A percentile compares a stretch with the other conserved stretches of the same genome.
Evolutionary conservation across 768 basidiomycete species (phyloP).

Genomic region (Pleurotus tuber-regium): DNA sequence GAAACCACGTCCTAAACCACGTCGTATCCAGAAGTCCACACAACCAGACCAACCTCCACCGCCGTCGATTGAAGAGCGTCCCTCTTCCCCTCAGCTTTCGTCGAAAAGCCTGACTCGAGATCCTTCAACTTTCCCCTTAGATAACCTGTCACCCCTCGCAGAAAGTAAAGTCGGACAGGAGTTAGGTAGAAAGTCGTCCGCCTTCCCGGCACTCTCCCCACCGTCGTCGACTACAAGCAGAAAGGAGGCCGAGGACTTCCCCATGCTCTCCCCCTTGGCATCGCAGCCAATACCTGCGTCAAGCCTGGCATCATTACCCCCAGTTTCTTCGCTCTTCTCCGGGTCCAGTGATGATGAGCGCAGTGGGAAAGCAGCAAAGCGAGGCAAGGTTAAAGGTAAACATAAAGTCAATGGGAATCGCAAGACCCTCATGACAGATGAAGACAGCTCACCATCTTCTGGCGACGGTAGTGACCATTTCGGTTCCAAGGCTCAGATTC

Average conservation of each 20-base stretch:
- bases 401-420: background rate
- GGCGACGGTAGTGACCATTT: background rate
- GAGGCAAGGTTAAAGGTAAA: background rate
- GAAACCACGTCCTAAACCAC: background rate
- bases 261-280: conserved; percentile 16
- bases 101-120: background rate
- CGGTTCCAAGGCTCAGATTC: conserved; percentile 11
- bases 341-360: background rate
- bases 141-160: background rate
- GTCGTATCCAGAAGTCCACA: background rate
- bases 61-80: background rate
- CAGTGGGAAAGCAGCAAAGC: background rate
- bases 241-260: conserved; percentile 15
- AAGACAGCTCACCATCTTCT: conserved; percentile 3
- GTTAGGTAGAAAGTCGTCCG: conserved; percentile 3
- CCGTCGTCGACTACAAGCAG: conserved; percentile 5
- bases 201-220: conserved; percentile 9
- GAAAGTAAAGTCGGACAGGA: background rate
- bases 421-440: background rate
- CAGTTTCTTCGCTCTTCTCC: background rate
- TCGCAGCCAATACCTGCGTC: conserved; percentile 6
- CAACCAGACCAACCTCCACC: background rate
- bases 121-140: conserved; percentile 2
- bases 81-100: background rate
- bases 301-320: conserved; percentile 9